A percentile compares a stretch with the other conserved stretches of the same genome.
These are phyloP conservation scores for Candida tammaniensis DNA, from an alignment of 805 yeast genomes.

Conservation along the genomic window DNA sequence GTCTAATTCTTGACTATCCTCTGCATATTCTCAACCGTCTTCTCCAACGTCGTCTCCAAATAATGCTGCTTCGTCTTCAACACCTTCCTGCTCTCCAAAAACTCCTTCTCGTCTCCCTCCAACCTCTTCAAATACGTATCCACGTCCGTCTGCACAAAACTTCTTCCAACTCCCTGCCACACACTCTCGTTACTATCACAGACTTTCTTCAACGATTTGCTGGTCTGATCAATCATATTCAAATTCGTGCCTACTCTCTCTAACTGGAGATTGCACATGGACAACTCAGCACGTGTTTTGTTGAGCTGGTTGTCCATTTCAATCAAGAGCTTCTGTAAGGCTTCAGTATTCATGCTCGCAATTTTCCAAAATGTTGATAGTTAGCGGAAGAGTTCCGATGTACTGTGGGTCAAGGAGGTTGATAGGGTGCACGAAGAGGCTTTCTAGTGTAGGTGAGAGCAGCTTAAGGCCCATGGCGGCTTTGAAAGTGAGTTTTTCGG, in stretches of 20 bases:
- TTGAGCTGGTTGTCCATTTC: constrained; percentile 69
- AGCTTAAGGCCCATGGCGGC: constrained; percentile 8
- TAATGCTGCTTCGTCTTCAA: constrained; percentile 69
- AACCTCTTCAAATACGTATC: constrained; percentile 48
- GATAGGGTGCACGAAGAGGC: no score
- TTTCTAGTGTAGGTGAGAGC: no score
- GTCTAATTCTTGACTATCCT: constrained; percentile 30
- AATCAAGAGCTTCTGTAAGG: constrained; percentile 51
- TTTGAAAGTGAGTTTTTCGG: no score
- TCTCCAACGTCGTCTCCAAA: constrained; percentile 72
- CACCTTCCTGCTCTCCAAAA: constrained; percentile 57
- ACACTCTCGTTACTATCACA: constrained; percentile 44
- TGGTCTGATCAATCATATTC: constrained; percentile 55
- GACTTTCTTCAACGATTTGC: constrained; percentile 46
- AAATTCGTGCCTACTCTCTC: constrained; percentile 48
- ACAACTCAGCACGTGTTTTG: constrained; percentile 57
- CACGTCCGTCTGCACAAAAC: constrained; percentile 51
- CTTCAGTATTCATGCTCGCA: constrained; percentile 43
- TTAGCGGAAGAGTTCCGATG: not conserved
- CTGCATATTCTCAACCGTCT: constrained; percentile 63
- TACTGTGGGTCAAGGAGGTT: constrained; percentile 15
- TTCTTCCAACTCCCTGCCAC: constrained; percentile 85
- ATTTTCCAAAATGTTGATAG: not conserved
- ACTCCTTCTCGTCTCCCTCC: constrained; percentile 48
- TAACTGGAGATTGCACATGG: constrained; percentile 51